Evolutionary conservation across 345 rosid species (phyloP).

Genomic region (Ceriops zippeliana): DNA sequence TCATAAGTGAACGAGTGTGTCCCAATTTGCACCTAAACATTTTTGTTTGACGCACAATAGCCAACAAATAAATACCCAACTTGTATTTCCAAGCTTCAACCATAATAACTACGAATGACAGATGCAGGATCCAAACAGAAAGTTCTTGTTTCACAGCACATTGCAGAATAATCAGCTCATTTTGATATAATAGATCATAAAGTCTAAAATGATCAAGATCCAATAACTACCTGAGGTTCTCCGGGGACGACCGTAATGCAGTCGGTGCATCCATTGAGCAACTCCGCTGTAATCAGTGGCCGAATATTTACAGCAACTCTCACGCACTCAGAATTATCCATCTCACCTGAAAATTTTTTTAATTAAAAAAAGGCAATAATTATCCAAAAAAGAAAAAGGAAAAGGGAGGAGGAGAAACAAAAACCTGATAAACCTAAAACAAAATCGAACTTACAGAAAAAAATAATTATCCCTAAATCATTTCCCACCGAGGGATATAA

Average conservation of each 20-base stretch:
- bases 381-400: neutral
- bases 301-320: slow-evolving; percentile 87
- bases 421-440: too few species aligned
- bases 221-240: slow-evolving; percentile 69
- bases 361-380: neutral
- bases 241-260: slow-evolving; percentile 79
- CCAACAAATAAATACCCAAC: neutral
- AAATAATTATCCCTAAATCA: too few species aligned
- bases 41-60: neutral
- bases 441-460: too few species aligned
- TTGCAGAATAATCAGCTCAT: neutral
- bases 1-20: slow-evolving; percentile 85
- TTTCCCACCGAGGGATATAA: too few species aligned
- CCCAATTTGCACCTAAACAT: slow-evolving; percentile 72
- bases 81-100: neutral
- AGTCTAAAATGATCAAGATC: neutral
- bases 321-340: slow-evolving; percentile 55
- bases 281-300: slow-evolving; percentile 85
- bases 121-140: neutral
- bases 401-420: neutral
- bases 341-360: neutral
- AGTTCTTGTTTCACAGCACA: neutral
- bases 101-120: too few species aligned
- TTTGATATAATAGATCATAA: neutral
- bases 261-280: slow-evolving; percentile 78